Evolutionary conservation across 2,329 filamentous ascomycete genomes (phyloP), one percentile per base, ranked within the genome.

Genomic region (Mollisia scopiformis): DNA sequence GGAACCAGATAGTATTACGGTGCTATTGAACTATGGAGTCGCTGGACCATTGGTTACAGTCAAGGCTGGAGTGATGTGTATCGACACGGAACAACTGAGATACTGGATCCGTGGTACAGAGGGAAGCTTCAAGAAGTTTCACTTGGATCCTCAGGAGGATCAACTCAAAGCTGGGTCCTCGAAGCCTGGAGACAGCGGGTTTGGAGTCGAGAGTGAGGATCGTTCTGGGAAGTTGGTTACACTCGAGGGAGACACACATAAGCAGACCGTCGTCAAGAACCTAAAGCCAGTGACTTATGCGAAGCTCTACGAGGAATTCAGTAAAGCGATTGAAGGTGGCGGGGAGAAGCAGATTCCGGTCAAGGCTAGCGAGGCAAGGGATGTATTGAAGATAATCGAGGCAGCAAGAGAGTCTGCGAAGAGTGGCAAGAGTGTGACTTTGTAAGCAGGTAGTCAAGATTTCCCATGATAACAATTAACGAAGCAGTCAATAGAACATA

Each of bases 41-140:
- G 63, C 55, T 8, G 87, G 87, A 6, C 76, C 89, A 64, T 74
- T 92, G 49, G 90, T 87, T 11, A 88, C 88, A 49, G 86, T 87
- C 51, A 90, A 91, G 72, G 88, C 88, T 59, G 85, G 83, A 43
- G 84, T 90, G 23, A 79, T 92, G 53, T 90, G 86, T 71, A 84
- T 85, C 2, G 90, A 93, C 75, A 79, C 79, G 25, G 79, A 84
- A 63, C 91, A 94, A 78, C 79, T 89, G 61, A 80, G 91, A 39
- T 94, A 88, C 79, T 93, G 91, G 90, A 80, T 93, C 10, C 81
- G 90, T 27, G 91, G 91, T 23, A 85, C 85, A 19, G 87, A 88
- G 75, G 91, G 89, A 0, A 90, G 84, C 71, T 94, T 88, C 76
- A 88, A 85, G 78, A 94, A 93, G 80, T 76, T 78, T 39, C 80